Evolutionary conservation across 441 rosid species (phyloP), one percentile per base, ranked within the genome.

Genomic region (Eutrema salsugineum): DNA sequence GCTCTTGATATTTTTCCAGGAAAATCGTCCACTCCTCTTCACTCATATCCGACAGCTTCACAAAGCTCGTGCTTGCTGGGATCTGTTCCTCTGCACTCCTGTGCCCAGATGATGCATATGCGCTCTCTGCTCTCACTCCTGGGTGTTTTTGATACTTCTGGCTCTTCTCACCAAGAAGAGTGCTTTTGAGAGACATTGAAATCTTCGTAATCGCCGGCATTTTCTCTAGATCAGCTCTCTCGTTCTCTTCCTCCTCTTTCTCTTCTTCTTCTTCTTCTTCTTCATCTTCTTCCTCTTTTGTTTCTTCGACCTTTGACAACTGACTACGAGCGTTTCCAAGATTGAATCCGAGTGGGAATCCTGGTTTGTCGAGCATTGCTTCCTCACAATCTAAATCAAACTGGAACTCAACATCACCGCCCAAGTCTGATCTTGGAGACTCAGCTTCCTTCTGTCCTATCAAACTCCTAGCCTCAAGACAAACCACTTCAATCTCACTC

Each of bases 401-500:
- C 64, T 72, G 84, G 68, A 76, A 70, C 36, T 78, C 86, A 40
- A 63, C 76, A 19, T 78, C 79, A 57, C 65, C 68, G 6, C 75
- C 68, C 28, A 40, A 3, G 70, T 71, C 80, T 40, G 72, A 70
- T 57, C 76, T 77, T 58, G 80, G 80, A 39, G 66, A 76, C 35
- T 63, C 63, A 12, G 9, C 17, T 27, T 76, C 74, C 49, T 75
- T 78, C 62, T 80, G 71, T 17, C 67, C 73, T 44, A 80, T 51
- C 39, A 78, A 51, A 28, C 83, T 78, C 77, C 33, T 78, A 1
- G 84, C 82, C 70, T 78, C 76, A 6, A 80, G 76, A 68, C 86
- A 83, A 35, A 83, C 63, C 27, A 73, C 46, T 80, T 83, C 84
- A 63, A 83, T 79, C 70, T 83, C 84, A 77, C 86, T 83, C 8